phyloP scores from a whole-genome alignment of 495 filamentous ascomycete genomes.

The Massariosphaeria phaeospora region DNA sequence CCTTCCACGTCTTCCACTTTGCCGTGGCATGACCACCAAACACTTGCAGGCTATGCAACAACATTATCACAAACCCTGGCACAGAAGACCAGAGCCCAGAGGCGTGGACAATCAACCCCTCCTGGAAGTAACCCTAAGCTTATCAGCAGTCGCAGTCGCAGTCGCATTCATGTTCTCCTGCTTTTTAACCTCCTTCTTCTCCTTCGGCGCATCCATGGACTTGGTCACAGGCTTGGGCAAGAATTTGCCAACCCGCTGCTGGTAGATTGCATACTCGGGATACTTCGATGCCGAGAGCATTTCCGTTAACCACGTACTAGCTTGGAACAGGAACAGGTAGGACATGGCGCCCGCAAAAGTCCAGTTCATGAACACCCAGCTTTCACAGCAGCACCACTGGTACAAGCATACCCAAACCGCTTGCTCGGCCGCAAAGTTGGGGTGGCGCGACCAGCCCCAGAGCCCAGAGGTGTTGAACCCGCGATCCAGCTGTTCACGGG shows the following conservation, averaged over 20 bases:
- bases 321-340: slow-evolving; percentile 80
- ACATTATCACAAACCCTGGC: no score
- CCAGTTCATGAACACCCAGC: slow-evolving; percentile 71
- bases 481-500: slow-evolving; percentile 74
- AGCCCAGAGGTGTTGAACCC: slow-evolving; percentile 85
- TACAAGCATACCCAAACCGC: slow-evolving; percentile 84
- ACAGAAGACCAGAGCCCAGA: no score
- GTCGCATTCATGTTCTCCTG: not conserved
- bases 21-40: no score
- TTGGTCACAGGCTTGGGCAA: slow-evolving; percentile 51
- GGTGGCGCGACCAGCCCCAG: slow-evolving; percentile 82
- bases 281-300: slow-evolving; percentile 75
- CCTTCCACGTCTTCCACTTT: no score
- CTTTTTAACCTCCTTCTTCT: slow-evolving; percentile 21
- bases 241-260: slow-evolving; percentile 74
- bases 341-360: slow-evolving; percentile 61
- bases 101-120: no score
- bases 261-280: slow-evolving; percentile 80
- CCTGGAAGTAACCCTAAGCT: no score
- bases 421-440: slow-evolving; percentile 92
- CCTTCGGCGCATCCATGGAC: slow-evolving; percentile 21
- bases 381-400: slow-evolving; percentile 74
- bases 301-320: slow-evolving; percentile 83
- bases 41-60: no score
- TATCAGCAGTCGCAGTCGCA: no score